phyloP scores from a whole-genome alignment of 257 asterid species.

The Forsythia viridissima region DNA sequence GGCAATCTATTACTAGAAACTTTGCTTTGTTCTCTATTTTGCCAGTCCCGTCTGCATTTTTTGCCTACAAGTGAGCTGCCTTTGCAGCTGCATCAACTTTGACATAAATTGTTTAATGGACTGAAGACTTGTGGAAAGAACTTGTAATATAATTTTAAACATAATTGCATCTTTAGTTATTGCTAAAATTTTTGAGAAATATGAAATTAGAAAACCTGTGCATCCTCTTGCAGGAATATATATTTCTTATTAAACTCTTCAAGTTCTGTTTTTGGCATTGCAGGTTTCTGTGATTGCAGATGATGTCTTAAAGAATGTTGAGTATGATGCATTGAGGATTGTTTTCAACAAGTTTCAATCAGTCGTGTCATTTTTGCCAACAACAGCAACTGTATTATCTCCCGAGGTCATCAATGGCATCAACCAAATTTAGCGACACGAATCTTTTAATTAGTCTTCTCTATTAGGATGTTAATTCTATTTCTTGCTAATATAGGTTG shows the following conservation, averaged over 20 bases:
- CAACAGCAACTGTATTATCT: slow-evolving; percentile 78
- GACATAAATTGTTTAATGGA: not conserved
- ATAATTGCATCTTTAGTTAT: not conserved
- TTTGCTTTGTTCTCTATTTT: not conserved
- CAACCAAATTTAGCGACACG: slow-evolving; percentile 16
- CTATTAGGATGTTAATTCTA: slow-evolving; percentile 25
- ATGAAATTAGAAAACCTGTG: not conserved
- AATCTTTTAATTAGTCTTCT: not conserved
- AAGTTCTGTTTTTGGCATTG: slow-evolving; percentile 18
- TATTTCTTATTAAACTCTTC: not conserved
- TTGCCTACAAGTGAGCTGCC: not conserved
- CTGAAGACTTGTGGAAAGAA: not conserved
- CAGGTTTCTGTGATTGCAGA: slow-evolving; percentile 98
- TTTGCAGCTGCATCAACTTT: not conserved
- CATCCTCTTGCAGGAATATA: not conserved
- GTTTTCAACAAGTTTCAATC: slow-evolving; percentile 73
- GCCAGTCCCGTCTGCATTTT: not conserved
- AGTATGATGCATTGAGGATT: slow-evolving; percentile 50
- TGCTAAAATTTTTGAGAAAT: not conserved
- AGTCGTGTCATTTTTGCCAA: slow-evolving; percentile 72
- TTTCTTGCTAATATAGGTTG: slow-evolving; percentile 42
- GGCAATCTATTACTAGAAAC: not conserved
- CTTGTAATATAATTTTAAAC: not conserved
- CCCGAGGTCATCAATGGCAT: slow-evolving; percentile 72
- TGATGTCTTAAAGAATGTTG: slow-evolving; percentile 91